Evolutionary conservation across 805 yeast genomes (phyloP).

Genomic region (Yueomyces sinensis): DNA sequence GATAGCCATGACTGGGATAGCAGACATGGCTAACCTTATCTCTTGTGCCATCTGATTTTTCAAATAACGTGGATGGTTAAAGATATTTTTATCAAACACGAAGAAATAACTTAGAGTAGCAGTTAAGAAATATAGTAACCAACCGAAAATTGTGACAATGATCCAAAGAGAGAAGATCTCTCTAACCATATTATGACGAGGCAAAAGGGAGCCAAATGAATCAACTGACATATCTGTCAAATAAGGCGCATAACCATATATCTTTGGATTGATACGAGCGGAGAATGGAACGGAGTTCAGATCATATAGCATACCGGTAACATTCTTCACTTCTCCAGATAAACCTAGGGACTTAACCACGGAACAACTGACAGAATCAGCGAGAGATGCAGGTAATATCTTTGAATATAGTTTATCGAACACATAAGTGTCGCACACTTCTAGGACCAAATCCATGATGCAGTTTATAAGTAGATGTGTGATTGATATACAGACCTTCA

Average conservation of each 20-base stretch:
- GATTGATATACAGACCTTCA: too few species aligned
- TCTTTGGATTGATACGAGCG: slow-evolving; percentile 22
- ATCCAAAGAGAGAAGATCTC: slow-evolving; percentile 54
- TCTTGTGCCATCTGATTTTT: slow-evolving; percentile 87
- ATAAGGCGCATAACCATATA: slow-evolving; percentile 50
- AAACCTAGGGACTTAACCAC: slow-evolving; percentile 11
- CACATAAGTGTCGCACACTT: slow-evolving; percentile 55
- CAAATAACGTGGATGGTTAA: slow-evolving; percentile 91
- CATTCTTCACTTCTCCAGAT: slow-evolving; percentile 14
- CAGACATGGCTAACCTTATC: slow-evolving; percentile 58
- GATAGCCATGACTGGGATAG: slow-evolving; percentile 83
- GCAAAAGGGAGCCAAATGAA: slow-evolving; percentile 53
- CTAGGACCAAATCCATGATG: slow-evolving; percentile 83
- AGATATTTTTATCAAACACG: slow-evolving; percentile 76
- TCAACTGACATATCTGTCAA: slow-evolving; percentile 42
- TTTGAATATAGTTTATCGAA: slow-evolving; percentile 68
- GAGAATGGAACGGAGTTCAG: slow-evolving; percentile 7
- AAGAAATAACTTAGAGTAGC: slow-evolving; percentile 69
- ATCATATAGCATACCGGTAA: slow-evolving; percentile 12
- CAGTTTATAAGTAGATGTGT: too few species aligned
- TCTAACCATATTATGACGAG: slow-evolving; percentile 62
- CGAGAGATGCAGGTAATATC: slow-evolving; percentile 45
- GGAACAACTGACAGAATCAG: slow-evolving; percentile 22
- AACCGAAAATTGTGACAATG: slow-evolving; percentile 71
- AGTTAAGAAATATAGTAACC: slow-evolving; percentile 61